These are phyloP conservation scores for Eucalyptus marginata DNA, from an alignment of 345 rosid species.

Conservation along the genomic window DNA sequence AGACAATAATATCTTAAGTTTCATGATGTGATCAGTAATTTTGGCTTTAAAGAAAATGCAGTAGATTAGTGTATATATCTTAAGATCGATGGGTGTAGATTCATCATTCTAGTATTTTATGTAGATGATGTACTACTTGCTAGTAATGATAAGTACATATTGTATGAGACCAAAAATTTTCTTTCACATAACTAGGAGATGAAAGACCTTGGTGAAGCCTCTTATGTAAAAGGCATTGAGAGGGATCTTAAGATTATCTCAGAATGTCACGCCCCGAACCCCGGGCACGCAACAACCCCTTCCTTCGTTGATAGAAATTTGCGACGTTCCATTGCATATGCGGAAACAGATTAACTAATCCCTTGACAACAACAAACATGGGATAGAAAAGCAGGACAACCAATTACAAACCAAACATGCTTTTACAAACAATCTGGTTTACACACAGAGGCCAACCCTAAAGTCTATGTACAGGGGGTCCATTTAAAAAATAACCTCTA, in stretches of 20 bases:
- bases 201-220: neutral
- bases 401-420: too few relatives aligned
- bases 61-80: neutral
- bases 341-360: too few relatives aligned
- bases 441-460: too few relatives aligned
- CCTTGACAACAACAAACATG: too few relatives aligned
- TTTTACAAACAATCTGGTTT: too few relatives aligned
- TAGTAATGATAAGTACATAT: neutral
- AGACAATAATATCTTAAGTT: neutral
- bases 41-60: neutral
- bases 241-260: neutral
- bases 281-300: too few relatives aligned
- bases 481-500: too few relatives aligned
- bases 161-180: neutral
- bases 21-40: neutral
- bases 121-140: neutral
- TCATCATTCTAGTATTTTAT: neutral
- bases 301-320: too few relatives aligned
- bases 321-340: too few relatives aligned
- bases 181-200: neutral
- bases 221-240: neutral
- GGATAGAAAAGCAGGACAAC: too few relatives aligned
- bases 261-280: too few relatives aligned
- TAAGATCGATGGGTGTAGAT: neutral
- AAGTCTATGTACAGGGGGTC: too few relatives aligned